Base-by-base conservation (phyloP, 1,284 basidiomycete species). In the Vanrija sp. region DNA sequence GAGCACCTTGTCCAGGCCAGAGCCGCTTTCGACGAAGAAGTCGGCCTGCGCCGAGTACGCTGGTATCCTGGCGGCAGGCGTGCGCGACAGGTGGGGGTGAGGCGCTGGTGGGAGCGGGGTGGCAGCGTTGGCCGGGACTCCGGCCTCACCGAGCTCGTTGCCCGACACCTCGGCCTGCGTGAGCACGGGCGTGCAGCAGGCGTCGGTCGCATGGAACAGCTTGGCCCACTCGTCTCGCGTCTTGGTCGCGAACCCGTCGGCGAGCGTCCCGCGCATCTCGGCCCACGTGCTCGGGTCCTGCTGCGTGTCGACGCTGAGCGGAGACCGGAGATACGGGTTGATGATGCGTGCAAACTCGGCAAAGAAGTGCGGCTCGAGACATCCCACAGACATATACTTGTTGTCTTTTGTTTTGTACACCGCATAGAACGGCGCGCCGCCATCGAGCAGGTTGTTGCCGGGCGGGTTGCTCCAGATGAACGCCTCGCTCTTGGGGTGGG, bases 291-390 rank as follows among this genome's bases (percentile, higher is more conserved):
- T 15, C 25, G 14, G 16, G 47, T 61, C 49, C 16, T 29, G 43
- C 55, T 57, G 59, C 19, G 48, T 6, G 10, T 29, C 9, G 40
- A 12, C 34, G 34, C 34, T 34, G 34, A 34, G 34, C 34, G 34
- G 34, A 14, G 34, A 34, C 10, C n/a, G 40, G 43, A 44, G 43
- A 29, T 25, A 29, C 6, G 42, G 40, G 40, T 42, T 42, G 52
- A 60, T 49, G 40, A 52, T 49, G 28, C 45, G 40, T 2, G 39
- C 26, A 16, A 58, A 45, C 49, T 49, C 52, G 43, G 52, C 52
- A 16, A 57, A 61, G 59, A 61, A 61, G 55, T 61, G 55, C 6
- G 59, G 59, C 53, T 61, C 59, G 21, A 61, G 59, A 7, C 44
- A 52, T 1, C 43, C 59, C n/a, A 61, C 59, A 4, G 55, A 38